phyloP scores from a whole-genome alignment of 2,329 filamentous ascomycete species.

The Clonostachys solani region DNA sequence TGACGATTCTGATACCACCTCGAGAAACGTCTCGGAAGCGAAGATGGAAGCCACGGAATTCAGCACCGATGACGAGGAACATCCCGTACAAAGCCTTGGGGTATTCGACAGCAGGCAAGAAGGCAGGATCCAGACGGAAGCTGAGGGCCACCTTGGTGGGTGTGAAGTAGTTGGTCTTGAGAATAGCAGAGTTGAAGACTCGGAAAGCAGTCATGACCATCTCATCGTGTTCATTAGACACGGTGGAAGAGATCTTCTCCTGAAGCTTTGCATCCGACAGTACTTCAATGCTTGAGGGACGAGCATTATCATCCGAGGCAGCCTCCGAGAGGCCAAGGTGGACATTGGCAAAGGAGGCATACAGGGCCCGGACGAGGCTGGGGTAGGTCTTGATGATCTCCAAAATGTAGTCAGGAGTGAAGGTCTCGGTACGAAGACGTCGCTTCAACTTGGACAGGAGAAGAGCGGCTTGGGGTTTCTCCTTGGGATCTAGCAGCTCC shows the following conservation, averaged over 20 bases:
- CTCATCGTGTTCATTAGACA: constrained; percentile 89
- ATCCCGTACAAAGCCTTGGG: constrained; percentile 92
- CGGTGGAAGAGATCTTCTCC: constrained; percentile 70
- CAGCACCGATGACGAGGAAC: constrained; percentile 97
- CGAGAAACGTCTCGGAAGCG: constrained; percentile 96
- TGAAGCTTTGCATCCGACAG: constrained; percentile 70
- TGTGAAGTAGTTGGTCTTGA: constrained; percentile 98
- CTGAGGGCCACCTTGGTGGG: constrained; percentile 97
- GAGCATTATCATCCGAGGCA: constrained; percentile 46
- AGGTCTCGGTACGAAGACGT: constrained; percentile 90
- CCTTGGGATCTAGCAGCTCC: constrained; percentile 73
- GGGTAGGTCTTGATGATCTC: constrained; percentile 95
- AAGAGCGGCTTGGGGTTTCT: constrained; percentile 81
- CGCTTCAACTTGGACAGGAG: constrained; percentile 87
- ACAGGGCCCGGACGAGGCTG: constrained; percentile 78
- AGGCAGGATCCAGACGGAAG: constrained; percentile 86
- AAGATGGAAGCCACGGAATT: constrained; percentile 95
- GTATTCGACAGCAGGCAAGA: constrained; percentile 89
- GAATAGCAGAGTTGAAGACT: constrained; percentile 86
- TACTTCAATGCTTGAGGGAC: constrained; percentile 60
- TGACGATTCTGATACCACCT: constrained; percentile 97
- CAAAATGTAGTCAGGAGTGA: constrained; percentile 95
- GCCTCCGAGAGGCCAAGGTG: constrained; percentile 56
- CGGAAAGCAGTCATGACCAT: constrained; percentile 98
- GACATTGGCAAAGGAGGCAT: constrained; percentile 85